Evolutionary conservation across 2,329 filamentous ascomycete genomes (phyloP).

Genomic region (Verticillium tricorpus): DNA sequence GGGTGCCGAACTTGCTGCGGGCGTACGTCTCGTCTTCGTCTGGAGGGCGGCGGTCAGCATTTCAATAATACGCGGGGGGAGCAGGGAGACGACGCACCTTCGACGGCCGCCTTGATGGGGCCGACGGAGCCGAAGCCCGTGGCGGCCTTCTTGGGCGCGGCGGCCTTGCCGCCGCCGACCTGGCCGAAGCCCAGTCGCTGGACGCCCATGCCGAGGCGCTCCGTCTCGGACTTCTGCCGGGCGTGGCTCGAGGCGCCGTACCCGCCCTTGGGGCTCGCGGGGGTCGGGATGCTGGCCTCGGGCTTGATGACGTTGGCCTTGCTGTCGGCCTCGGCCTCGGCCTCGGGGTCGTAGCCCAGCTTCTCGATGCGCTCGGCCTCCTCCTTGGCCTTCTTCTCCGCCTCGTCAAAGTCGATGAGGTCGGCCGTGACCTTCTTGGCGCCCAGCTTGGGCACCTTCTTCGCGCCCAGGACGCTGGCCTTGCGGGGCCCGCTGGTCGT

Average conservation of each 20-base stretch:
- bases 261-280: slow-evolving; percentile 61
- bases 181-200: slow-evolving; percentile 84
- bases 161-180: slow-evolving; percentile 56
- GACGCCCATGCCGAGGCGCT: slow-evolving; percentile 86
- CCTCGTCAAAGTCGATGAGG: slow-evolving; percentile 92
- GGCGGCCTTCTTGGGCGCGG: slow-evolving; percentile 63
- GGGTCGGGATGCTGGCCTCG: slow-evolving; percentile 67
- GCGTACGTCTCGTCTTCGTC: slow-evolving; percentile 80
- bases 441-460: slow-evolving; percentile 80
- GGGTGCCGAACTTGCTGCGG: slow-evolving; percentile 79
- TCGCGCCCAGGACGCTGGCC: slow-evolving; percentile 78
- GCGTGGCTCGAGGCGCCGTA: slow-evolving; percentile 58
- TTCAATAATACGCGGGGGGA: no score
- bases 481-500: slow-evolving; percentile 66
- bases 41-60: slow-evolving; percentile 18
- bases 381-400: slow-evolving; percentile 94
- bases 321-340: slow-evolving; percentile 57
- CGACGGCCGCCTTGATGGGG: slow-evolving; percentile 62
- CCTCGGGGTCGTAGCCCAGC: slow-evolving; percentile 90
- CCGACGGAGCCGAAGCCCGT: slow-evolving; percentile 85
- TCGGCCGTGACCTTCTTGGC: slow-evolving; percentile 84
- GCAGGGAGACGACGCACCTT: slow-evolving; percentile 50
- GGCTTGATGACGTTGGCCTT: slow-evolving; percentile 48
- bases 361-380: slow-evolving; percentile 95
- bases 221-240: slow-evolving; percentile 69